Evolutionary conservation across 2,329 filamentous ascomycete genomes (phyloP).

Genomic region (Scytalidium sp.): DNA sequence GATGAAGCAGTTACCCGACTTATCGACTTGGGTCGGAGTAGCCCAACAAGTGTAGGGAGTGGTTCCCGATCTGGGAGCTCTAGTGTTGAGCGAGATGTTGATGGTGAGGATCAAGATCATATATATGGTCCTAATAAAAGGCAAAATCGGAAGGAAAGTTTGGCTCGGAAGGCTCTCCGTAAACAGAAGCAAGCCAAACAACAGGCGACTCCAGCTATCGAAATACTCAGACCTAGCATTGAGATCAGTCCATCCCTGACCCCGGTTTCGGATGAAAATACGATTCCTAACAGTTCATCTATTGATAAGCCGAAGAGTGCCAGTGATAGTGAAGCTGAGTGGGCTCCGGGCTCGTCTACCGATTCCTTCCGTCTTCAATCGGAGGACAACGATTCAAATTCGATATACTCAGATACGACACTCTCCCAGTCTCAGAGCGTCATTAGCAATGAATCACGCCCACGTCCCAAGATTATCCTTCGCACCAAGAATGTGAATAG

Average conservation of each 20-base stretch:
- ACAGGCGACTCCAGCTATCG: background rate
- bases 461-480: background rate
- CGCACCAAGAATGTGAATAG: background rate
- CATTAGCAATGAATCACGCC: background rate
- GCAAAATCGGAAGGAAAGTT: conserved; percentile 13
- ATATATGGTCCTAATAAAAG: conserved; percentile 49
- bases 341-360: background rate
- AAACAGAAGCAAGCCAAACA: conserved; percentile 4
- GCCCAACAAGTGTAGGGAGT: conserved; percentile 7
- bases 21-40: conserved; percentile 43
- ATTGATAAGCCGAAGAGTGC: background rate
- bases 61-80: conserved; percentile 36
- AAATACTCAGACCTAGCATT: background rate
- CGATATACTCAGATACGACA: background rate
- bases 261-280: background rate
- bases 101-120: conserved; percentile 43
- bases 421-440: background rate
- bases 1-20: conserved; percentile 46
- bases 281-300: background rate
- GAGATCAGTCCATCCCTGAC: background rate
- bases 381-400: background rate
- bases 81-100: conserved; percentile 46
- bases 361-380: background rate
- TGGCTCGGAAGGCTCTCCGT: conserved; percentile 5
- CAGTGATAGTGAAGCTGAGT: background rate